These are phyloP conservation scores for Podospora fimiseda DNA, from an alignment of 495 filamentous ascomycete genomes.

Conservation along the genomic window DNA sequence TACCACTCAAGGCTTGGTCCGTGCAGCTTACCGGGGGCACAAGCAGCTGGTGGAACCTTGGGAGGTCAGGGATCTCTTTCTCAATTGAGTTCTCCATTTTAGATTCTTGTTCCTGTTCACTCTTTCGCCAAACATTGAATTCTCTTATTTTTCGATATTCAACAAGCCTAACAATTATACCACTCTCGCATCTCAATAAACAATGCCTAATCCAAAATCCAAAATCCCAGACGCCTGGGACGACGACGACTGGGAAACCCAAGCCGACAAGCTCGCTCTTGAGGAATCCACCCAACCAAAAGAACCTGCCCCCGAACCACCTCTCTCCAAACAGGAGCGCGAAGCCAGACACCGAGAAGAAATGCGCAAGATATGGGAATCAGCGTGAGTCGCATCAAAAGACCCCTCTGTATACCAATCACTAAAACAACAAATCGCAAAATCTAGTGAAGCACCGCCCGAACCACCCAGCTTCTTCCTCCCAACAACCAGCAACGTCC, in stretches of 20 bases:
- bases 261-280: slow-evolving; percentile 55
- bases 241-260: slow-evolving; percentile 79
- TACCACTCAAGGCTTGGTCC: too few relatives aligned
- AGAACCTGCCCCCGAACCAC: slow-evolving; percentile 24
- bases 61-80: too few relatives aligned
- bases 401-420: too few relatives aligned
- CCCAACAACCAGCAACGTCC: slow-evolving; percentile 32
- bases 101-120: too few relatives aligned
- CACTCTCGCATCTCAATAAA: too few relatives aligned
- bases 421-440: background rate
- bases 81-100: too few relatives aligned
- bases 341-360: slow-evolving; percentile 72
- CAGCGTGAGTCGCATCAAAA: too few relatives aligned
- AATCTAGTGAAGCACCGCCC: slow-evolving; percentile 30
- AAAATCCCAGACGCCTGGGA: slow-evolving; percentile 75
- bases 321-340: slow-evolving; percentile 64
- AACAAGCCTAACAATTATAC: too few relatives aligned
- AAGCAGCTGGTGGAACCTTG: too few relatives aligned
- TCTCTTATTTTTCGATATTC: too few relatives aligned
- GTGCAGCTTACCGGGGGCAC: too few relatives aligned
- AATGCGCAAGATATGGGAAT: slow-evolving; percentile 80
- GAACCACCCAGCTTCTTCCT: slow-evolving; percentile 70
- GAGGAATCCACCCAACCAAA: slow-evolving; percentile 38
- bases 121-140: too few relatives aligned
- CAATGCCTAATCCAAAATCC: slow-evolving; percentile 46